Evolutionary conservation across 1,284 basidiomycete species (phyloP), one percentile per base, ranked within the genome.

Genomic region (Pseudomicrostroma phylloplanum): DNA sequence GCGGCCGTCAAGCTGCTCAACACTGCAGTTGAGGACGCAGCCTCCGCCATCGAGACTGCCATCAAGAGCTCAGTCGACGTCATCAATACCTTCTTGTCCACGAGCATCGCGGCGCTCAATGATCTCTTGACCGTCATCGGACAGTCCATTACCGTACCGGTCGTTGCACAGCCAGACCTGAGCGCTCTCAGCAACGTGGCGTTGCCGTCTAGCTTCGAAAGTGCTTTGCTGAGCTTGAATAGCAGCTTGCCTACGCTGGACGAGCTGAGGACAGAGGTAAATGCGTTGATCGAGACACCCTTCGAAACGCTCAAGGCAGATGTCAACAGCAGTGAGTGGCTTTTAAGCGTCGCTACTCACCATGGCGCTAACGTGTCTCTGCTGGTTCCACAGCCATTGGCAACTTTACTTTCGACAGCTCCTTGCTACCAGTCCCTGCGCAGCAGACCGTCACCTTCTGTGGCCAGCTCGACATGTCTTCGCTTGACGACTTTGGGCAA

Each of bases 171-270:
- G 58, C 57, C 67, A 21, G 36, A 67, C 58, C 0, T 85, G 67
- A 88, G 84, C 60, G 82, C 84, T 2, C 83, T 97, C 49, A 82
- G 88, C 65, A 91, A 92, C 70, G 85, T 97, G 60, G 85, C 85
- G 2, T 84, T 97, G 19, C 91, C 92, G 0, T 84, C 86, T n/a
- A 85, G 85, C 36, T 89, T 97, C 76, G 83, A 89, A 74, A 67
- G 65, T n/a, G 64, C 64, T 15, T 54, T 75, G 46, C 60, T 70
- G 42, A 63, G 71, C 49, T 63, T 75, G n/a, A 71, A 74, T 25
- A 64, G 62, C 26, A 87, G 89, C 0, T 80, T 98, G 13, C 94
- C 94, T 0, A 88, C 87, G 0, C 82, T 94, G 19, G 82, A 85
- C 21, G 86, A 90, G 21, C 80, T 97, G 42, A 88, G 89, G 79